Evolutionary conservation across 1,139 yeast genomes (phyloP).

Genomic region (Candida dubliniensis): DNA sequence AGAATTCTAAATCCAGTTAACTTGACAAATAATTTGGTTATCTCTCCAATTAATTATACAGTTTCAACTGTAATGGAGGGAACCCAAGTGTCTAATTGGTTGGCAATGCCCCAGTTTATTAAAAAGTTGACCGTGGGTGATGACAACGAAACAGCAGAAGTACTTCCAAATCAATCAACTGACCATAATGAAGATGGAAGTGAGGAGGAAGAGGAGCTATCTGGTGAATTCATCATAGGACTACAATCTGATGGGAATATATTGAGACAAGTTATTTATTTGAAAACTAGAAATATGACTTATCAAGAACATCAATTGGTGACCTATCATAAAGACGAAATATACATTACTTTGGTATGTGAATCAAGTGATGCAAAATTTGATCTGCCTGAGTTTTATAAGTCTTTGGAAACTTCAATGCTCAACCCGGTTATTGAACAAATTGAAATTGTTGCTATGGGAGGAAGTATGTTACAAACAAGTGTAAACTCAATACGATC

Average conservation of each 20-base stretch:
- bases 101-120: slow-evolving; percentile 27
- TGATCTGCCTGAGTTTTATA: slow-evolving; percentile 26
- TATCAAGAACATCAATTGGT: slow-evolving; percentile 34
- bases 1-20: slow-evolving; percentile 32
- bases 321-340: slow-evolving; percentile 25
- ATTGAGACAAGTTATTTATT: slow-evolving; percentile 29
- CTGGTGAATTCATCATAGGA: slow-evolving; percentile 32
- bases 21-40: slow-evolving; percentile 38
- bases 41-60: slow-evolving; percentile 41
- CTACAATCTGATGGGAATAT: slow-evolving; percentile 19
- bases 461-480: slow-evolving; percentile 22
- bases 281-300: slow-evolving; percentile 17
- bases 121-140: slow-evolving; percentile 12
- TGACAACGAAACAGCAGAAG: slow-evolving; percentile 4
- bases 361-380: slow-evolving; percentile 28
- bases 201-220: slow-evolving; percentile 20
- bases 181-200: slow-evolving; percentile 11
- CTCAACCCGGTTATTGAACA: slow-evolving; percentile 28
- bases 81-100: slow-evolving; percentile 18
- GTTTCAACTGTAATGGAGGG: slow-evolving; percentile 32
- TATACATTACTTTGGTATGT: slow-evolving; percentile 29
- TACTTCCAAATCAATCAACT: not conserved
- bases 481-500: slow-evolving; percentile 36
- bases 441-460: slow-evolving; percentile 16
- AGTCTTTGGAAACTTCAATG: slow-evolving; percentile 17